Conservation (phyloP, 805 yeast species). For the Yamadazyma nakazawae region DNA sequence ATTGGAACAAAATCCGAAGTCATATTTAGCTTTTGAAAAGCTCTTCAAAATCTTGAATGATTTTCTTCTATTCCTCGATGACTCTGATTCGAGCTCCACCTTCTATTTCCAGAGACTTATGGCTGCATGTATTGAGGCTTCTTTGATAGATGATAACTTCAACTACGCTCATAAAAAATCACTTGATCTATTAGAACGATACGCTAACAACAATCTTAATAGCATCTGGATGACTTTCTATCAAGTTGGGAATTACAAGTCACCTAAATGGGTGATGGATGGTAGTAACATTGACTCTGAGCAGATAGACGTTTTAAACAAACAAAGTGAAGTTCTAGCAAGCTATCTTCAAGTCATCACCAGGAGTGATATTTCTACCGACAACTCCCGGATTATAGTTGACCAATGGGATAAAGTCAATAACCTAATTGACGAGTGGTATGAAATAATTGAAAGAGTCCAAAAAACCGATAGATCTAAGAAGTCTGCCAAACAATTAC, state of each 20-base stretch:
- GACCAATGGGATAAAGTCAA: slow-evolving; percentile 62
- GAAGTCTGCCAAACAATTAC: slow-evolving; percentile 6
- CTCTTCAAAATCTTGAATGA: slow-evolving; percentile 40
- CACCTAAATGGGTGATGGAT: slow-evolving; percentile 25
- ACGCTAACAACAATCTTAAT: slow-evolving; percentile 16
- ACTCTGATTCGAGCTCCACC: slow-evolving; percentile 12
- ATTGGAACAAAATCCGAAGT: slow-evolving; percentile 51
- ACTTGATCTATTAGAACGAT: slow-evolving; percentile 31
- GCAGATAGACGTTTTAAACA: slow-evolving; percentile 26
- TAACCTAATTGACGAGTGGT: slow-evolving; percentile 7
- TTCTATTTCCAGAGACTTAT: slow-evolving; percentile 31
- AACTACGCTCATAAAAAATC: slow-evolving; percentile 49
- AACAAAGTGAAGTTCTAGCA: slow-evolving; percentile 56
- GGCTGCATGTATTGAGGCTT: slow-evolving; percentile 60
- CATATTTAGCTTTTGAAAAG: slow-evolving; percentile 45
- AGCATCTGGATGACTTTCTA: slow-evolving; percentile 68
- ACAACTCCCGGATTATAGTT: slow-evolving; percentile 51
- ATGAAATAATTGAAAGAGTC: slow-evolving; percentile 4
- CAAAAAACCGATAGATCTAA: slow-evolving; percentile 1
- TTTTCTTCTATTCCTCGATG: slow-evolving; percentile 38
- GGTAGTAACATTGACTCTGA: slow-evolving; percentile 15
- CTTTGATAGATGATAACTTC: slow-evolving; percentile 63
- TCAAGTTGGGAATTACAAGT: slow-evolving; percentile 60
- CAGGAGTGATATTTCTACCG: slow-evolving; percentile 37
- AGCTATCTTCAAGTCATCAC: slow-evolving; percentile 40